Conservation (phyloP, 2,329 filamentous ascomycete genomes). For the Aspergillus sp. region DNA sequence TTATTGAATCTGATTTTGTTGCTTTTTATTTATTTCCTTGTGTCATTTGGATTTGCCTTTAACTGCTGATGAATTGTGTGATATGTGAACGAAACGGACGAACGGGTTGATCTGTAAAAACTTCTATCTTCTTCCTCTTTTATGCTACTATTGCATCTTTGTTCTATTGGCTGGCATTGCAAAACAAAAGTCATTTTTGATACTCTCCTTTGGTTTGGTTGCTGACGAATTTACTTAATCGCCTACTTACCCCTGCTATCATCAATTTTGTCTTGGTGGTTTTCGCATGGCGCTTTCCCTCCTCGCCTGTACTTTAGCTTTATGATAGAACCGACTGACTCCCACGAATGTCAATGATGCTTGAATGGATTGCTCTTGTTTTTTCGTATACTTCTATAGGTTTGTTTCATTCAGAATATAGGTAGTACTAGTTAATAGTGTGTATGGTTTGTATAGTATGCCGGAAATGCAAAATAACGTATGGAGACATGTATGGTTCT, state of each 20-base stretch:
- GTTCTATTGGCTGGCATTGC: too few relatives aligned
- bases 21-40: background rate
- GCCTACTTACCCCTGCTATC: background rate
- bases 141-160: too few relatives aligned
- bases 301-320: slow-evolving; percentile 15
- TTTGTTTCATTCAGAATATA: background rate
- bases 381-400: background rate
- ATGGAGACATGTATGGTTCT: background rate
- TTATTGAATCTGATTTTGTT: background rate
- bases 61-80: background rate
- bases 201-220: too few relatives aligned
- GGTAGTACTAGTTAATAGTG: too few relatives aligned
- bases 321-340: slow-evolving; percentile 14
- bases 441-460: too few relatives aligned
- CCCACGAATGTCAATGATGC: background rate
- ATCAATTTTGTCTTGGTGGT: background rate
- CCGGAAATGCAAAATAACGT: background rate
- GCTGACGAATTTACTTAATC: background rate
- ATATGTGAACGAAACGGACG: too few relatives aligned
- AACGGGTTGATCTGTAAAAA: too few relatives aligned
- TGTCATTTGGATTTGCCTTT: background rate
- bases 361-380: background rate
- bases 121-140: too few relatives aligned
- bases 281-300: background rate
- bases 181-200: too few relatives aligned